A percentile compares a stretch with the other conserved stretches of the same genome.
These are phyloP conservation scores for Phaeosphaeriaceae sp. DNA, from an alignment of 2,329 filamentous ascomycete genomes.

Conservation along the genomic window DNA sequence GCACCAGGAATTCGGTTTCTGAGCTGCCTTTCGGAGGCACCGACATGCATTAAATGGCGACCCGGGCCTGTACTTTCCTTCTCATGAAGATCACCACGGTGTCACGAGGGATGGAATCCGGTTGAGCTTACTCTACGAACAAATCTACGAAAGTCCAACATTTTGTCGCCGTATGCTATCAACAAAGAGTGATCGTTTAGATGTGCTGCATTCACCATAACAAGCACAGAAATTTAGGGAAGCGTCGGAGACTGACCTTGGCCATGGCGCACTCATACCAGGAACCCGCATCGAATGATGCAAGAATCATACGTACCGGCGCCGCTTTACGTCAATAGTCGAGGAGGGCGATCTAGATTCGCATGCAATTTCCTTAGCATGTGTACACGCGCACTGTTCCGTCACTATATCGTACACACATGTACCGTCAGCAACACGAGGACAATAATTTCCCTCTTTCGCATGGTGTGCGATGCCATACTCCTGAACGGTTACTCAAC, in stretches of 20 bases:
- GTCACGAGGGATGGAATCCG: slow-evolving; percentile 42
- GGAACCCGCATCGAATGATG: background rate
- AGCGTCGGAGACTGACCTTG: background rate
- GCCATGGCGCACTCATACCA: background rate
- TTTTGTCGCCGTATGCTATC: background rate
- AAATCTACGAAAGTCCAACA: slow-evolving; percentile 35
- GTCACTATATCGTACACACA: background rate
- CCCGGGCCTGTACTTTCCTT: slow-evolving; percentile 35
- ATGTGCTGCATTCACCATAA: background rate
- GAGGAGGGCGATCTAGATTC: background rate
- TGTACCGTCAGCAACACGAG: background rate
- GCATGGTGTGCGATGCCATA: background rate
- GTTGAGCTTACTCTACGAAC: slow-evolving; percentile 38
- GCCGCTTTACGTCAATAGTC: background rate
- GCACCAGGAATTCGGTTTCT: slow-evolving; percentile 38
- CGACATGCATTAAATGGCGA: slow-evolving; percentile 40
- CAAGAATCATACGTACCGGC: background rate
- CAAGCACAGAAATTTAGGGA: background rate
- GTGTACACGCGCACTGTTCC: background rate
- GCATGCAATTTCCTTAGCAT: background rate
- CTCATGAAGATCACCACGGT: slow-evolving; percentile 35
- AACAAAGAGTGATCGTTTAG: background rate
- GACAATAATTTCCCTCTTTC: background rate
- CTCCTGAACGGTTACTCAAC: background rate
- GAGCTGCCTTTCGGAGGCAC: slow-evolving; percentile 30